These are phyloP conservation scores for Parasitella parasitica DNA, from an alignment of 371 early-diverging fungal genomes.

Conservation along the genomic window DNA sequence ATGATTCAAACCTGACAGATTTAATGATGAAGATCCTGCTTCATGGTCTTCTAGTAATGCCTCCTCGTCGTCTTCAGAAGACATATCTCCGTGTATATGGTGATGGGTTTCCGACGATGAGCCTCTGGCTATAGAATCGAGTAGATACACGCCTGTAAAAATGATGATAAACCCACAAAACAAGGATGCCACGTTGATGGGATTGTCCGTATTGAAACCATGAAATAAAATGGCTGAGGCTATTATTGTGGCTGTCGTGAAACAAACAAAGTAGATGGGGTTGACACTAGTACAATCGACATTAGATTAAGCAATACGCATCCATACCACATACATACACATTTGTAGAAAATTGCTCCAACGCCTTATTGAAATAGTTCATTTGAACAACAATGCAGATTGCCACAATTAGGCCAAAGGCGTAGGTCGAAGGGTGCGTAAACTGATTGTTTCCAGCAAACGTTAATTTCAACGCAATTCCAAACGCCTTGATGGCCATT, in stretches of 20 bases:
- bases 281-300: conserved; percentile 55
- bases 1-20: conserved; percentile 46
- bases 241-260: conserved; percentile 88
- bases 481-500: conserved; percentile 89
- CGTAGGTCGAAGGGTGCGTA: conserved; percentile 80
- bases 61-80: conserved; percentile 31
- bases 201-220: conserved; percentile 76
- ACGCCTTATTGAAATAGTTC: conserved; percentile 96
- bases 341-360: conserved; percentile 88
- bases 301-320: neutral
- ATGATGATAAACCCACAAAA: conserved; percentile 89
- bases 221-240: conserved; percentile 87
- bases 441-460: conserved; percentile 92
- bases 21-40: conserved; percentile 32
- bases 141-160: conserved; percentile 86
- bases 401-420: conserved; percentile 79
- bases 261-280: conserved; percentile 91
- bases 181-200: conserved; percentile 78
- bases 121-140: conserved; percentile 44
- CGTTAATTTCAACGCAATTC: conserved; percentile 88
- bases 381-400: conserved; percentile 88
- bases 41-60: conserved; percentile 60
- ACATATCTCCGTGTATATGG: neutral
- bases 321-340: conserved; percentile 47
- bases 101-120: neutral